Evolutionary conservation across 1,139 yeast genomes (phyloP).

Genomic region (Magnusiomyces tetraspermus): DNA sequence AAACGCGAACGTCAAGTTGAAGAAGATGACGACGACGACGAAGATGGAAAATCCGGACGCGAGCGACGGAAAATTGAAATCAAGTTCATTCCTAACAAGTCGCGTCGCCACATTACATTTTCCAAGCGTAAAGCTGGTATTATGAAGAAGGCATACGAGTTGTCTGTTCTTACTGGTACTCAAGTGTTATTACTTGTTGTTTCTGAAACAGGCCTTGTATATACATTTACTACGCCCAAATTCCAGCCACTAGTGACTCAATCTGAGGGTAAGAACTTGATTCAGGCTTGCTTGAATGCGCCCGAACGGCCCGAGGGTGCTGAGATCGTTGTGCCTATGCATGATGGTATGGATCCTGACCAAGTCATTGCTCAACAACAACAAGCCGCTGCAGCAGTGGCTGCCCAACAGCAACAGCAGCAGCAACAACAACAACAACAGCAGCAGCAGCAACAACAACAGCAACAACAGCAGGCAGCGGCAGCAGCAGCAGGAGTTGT

Average conservation of each 20-base stretch:
- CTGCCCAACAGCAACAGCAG: constrained; percentile 2
- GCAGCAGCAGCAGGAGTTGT: neutral
- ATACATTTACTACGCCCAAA: constrained; percentile 97
- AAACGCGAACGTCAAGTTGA: constrained; percentile 29
- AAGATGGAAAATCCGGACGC: constrained; percentile 52
- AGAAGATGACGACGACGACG: constrained; percentile 59
- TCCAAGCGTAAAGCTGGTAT: constrained; percentile 97
- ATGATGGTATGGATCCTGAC: neutral
- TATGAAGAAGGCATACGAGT: constrained; percentile 95
- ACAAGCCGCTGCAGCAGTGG: neutral
- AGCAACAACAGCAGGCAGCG: neutral
- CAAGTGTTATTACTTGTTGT: constrained; percentile 91
- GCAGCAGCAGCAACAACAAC: neutral
- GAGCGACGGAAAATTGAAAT: constrained; percentile 96
- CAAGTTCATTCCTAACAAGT: constrained; percentile 92
- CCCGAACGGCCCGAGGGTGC: constrained; percentile 41
- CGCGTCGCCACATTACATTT: constrained; percentile 94
- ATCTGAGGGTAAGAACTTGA: constrained; percentile 91
- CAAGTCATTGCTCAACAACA: constrained; percentile 3
- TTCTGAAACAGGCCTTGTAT: constrained; percentile 93
- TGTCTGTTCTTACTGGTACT: constrained; percentile 91
- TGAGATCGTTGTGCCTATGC: neutral
- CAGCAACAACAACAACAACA: constrained; percentile 1
- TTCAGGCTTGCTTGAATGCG: constrained; percentile 94
- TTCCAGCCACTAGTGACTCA: constrained; percentile 95